A percentile compares a stretch with the other conserved stretches of the same genome.
These are phyloP conservation scores for Saccharomycopsis sp. DNA, from an alignment of 805 yeast species.

Conservation along the genomic window DNA sequence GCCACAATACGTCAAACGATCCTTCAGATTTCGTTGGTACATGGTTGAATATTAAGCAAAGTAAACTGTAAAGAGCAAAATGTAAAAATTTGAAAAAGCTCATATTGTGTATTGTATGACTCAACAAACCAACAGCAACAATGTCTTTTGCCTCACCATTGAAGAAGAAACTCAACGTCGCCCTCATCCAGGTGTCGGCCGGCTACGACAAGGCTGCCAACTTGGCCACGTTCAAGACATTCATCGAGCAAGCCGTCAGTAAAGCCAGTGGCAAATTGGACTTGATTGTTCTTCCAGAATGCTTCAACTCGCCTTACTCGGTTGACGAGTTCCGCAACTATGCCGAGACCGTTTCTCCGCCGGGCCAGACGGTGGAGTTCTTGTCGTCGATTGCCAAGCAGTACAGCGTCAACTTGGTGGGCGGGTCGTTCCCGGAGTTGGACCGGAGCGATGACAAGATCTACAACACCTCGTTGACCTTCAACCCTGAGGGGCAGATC, in stretches of 20 bases:
- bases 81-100: too few species aligned
- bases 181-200: conserved; percentile 74
- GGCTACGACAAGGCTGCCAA: conserved; percentile 75
- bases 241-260: conserved; percentile 52
- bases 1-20: too few species aligned
- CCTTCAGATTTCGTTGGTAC: not conserved
- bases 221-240: conserved; percentile 54
- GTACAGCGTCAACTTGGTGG: conserved; percentile 57
- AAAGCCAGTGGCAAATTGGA: conserved; percentile 51
- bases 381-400: conserved; percentile 60
- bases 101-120: not conserved
- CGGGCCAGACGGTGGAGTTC: conserved; percentile 42
- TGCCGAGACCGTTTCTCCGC: conserved; percentile 76
- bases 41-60: not conserved
- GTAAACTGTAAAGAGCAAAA: not conserved
- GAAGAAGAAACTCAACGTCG: conserved; percentile 59
- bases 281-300: conserved; percentile 83
- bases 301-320: conserved; percentile 93
- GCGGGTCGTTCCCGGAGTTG: conserved; percentile 88
- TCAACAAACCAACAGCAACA: not conserved
- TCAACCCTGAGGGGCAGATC: conserved; percentile 60
- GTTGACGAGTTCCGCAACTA: conserved; percentile 79
- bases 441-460: conserved; percentile 45
- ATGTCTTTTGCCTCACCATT: conserved; percentile 23
- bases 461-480: conserved; percentile 69